Percentiles rank a stretch among this genome's conserved stretches.
phyloP scores from a whole-genome alignment of 1,284 basidiomycete species.

The Apiotrichum brassicae region DNA sequence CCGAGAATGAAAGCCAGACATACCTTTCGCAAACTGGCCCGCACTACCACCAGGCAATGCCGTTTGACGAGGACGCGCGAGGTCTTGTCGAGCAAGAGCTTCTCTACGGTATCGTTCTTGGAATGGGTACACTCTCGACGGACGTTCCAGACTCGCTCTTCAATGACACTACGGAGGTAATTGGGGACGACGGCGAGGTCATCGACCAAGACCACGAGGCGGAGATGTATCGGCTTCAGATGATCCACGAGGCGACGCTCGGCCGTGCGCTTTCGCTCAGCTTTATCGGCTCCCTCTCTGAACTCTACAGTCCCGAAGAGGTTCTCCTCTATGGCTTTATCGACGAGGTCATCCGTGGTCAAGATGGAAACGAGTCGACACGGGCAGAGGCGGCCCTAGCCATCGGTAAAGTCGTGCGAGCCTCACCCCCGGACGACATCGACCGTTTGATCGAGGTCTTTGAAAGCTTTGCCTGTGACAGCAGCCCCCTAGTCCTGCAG shows the following conservation, averaged over 20 bases:
- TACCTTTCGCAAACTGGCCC: slow-evolving; percentile 43
- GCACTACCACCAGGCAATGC: slow-evolving; percentile 39
- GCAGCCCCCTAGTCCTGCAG: slow-evolving; percentile 78
- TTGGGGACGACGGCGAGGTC: slow-evolving; percentile 9
- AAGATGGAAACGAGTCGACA: slow-evolving; percentile 74
- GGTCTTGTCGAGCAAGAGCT: slow-evolving; percentile 70
- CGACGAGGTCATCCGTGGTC: slow-evolving; percentile 70
- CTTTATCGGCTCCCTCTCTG: slow-evolving; percentile 61
- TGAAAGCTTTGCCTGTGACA: slow-evolving; percentile 62
- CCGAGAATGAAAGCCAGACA: slow-evolving; percentile 21
- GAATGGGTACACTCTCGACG: slow-evolving; percentile 70
- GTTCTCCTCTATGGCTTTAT: slow-evolving; percentile 63
- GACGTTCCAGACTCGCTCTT: slow-evolving; percentile 41
- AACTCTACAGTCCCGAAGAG: slow-evolving; percentile 56
- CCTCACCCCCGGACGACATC: slow-evolving; percentile 66
- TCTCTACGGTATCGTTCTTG: slow-evolving; percentile 74
- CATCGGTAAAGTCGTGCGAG: slow-evolving; percentile 78
- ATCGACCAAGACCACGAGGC: slow-evolving; percentile 21
- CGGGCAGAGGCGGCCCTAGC: slow-evolving; percentile 85
- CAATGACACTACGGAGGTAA: slow-evolving; percentile 19
- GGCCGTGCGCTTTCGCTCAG: slow-evolving; percentile 89
- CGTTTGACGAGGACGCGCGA: slow-evolving; percentile 57
- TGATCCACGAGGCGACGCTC: slow-evolving; percentile 64
- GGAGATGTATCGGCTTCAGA: slow-evolving; percentile 38
- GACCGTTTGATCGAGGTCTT: slow-evolving; percentile 70